phyloP scores from a whole-genome alignment of 164 flowering plant species.

The Taxillus chinensis region DNA sequence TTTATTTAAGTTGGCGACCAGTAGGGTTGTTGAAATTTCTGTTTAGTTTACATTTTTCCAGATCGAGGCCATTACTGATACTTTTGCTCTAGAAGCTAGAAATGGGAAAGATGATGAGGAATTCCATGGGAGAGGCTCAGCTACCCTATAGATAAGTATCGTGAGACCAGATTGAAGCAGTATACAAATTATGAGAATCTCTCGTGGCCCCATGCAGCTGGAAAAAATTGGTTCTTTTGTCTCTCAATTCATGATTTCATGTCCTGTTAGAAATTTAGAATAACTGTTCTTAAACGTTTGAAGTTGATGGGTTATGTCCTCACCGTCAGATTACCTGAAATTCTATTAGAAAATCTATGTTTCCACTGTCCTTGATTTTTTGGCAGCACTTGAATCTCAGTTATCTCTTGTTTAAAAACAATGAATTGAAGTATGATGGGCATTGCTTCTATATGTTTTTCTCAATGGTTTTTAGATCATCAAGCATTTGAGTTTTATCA shows the following conservation, averaged over 20 bases:
- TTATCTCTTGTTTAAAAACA: no score
- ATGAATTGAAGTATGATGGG: no score
- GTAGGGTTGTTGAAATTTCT: no score
- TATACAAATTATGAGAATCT: slow-evolving; percentile 69
- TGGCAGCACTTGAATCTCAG: no score
- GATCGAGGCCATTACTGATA: slow-evolving; percentile 55
- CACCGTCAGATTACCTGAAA: no score
- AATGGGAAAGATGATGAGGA: slow-evolving; percentile 90
- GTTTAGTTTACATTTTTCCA: slow-evolving; percentile 8
- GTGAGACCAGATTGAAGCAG: slow-evolving; percentile 68
- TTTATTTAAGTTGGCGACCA: no score
- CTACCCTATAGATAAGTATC: slow-evolving; percentile 60
- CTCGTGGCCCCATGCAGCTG: slow-evolving; percentile 33
- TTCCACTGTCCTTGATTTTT: no score
- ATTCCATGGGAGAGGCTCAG: slow-evolving; percentile 89
- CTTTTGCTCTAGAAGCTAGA: slow-evolving; percentile 76
- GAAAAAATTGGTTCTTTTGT: slow-evolving; percentile 35
- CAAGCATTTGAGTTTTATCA: no score
- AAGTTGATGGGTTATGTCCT: no score
- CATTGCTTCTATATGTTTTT: no score
- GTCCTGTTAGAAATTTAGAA: not conserved
- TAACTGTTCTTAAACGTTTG: not conserved
- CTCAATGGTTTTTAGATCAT: no score
- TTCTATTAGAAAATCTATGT: no score
- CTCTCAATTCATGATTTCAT: not conserved